Conservation (phyloP, 805 yeast species). For the Crinitomyces ghanaensis region DNA sequence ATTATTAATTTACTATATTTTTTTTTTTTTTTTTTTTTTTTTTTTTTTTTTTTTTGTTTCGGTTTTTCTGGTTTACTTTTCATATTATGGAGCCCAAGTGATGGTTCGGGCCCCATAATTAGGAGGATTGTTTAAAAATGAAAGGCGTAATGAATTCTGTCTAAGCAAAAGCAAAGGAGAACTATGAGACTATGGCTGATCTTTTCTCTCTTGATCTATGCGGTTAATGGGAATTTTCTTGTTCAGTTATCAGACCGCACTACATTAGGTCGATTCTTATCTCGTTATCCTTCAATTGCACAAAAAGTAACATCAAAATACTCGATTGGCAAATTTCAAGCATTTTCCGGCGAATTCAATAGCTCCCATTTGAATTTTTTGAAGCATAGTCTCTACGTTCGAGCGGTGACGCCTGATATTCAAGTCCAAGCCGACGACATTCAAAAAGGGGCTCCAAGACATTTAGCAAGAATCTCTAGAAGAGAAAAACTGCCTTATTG, state of each 20-base stretch:
- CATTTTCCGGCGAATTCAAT: conserved; percentile 54
- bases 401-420: conserved; percentile 59
- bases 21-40: no score
- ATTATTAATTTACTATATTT: no score
- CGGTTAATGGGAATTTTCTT: conserved; percentile 10
- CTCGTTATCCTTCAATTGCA: conserved; percentile 34
- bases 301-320: conserved; percentile 39
- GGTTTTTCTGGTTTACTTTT: no score
- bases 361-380: conserved; percentile 33
- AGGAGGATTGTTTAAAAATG: background rate
- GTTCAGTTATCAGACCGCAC: conserved; percentile 19
- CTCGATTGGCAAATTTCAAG: conserved; percentile 61
- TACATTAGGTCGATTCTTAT: conserved; percentile 15
- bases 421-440: conserved; percentile 42
- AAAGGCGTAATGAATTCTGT: background rate
- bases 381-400: conserved; percentile 31
- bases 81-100: no score
- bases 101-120: no score
- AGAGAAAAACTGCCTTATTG: conserved; percentile 17
- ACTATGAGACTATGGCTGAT: no score
- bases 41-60: no score
- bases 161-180: no score
- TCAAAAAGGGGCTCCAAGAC: conserved; percentile 45
- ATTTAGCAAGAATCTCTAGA: conserved; percentile 23
- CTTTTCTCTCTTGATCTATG: background rate